Conservation (phyloP, 2,329 filamentous ascomycete species). For the Penicillium olsonii region DNA sequence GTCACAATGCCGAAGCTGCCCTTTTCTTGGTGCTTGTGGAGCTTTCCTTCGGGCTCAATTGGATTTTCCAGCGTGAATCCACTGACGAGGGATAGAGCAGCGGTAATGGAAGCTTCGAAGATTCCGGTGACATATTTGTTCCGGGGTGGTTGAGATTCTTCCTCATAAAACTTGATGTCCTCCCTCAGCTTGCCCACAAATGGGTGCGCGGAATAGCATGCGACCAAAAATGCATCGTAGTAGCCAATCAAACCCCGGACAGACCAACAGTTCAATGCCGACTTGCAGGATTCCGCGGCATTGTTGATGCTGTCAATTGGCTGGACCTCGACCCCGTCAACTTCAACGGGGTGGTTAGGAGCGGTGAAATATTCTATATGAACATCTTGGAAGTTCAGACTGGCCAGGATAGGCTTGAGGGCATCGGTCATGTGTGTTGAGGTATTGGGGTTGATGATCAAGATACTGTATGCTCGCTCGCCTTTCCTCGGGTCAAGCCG, state of each 20-base stretch:
- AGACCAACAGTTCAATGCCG: conserved; percentile 62
- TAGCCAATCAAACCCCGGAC: conserved; percentile 48
- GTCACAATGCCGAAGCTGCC: conserved; percentile 79
- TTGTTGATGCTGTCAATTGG: conserved; percentile 79
- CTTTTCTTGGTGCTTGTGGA: conserved; percentile 41
- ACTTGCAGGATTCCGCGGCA: conserved; percentile 65
- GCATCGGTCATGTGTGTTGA: conserved; percentile 47
- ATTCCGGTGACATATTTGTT: conserved; percentile 72
- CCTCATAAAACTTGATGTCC: conserved; percentile 34
- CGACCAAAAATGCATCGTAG: conserved; percentile 77
- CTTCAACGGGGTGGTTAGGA: conserved; percentile 30
- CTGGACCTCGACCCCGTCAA: conserved; percentile 33
- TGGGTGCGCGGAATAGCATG: conserved; percentile 84
- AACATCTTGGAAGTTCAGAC: conserved; percentile 38
- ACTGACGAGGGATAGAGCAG: conserved; percentile 59
- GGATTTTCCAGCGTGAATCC: conserved; percentile 35
- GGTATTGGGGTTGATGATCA: conserved; percentile 51
- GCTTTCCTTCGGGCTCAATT: conserved; percentile 9
- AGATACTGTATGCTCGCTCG: conserved; percentile 29
- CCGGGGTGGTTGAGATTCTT: conserved; percentile 16
- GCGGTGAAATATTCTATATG: conserved; percentile 45
- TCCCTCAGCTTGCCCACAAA: conserved; percentile 65
- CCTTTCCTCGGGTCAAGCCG: conserved; percentile 10
- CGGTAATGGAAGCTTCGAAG: conserved; percentile 77
- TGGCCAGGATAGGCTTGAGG: conserved; percentile 42